Evolutionary conservation across 768 basidiomycete species (phyloP).

Genomic region (Amylocystis lapponica): DNA sequence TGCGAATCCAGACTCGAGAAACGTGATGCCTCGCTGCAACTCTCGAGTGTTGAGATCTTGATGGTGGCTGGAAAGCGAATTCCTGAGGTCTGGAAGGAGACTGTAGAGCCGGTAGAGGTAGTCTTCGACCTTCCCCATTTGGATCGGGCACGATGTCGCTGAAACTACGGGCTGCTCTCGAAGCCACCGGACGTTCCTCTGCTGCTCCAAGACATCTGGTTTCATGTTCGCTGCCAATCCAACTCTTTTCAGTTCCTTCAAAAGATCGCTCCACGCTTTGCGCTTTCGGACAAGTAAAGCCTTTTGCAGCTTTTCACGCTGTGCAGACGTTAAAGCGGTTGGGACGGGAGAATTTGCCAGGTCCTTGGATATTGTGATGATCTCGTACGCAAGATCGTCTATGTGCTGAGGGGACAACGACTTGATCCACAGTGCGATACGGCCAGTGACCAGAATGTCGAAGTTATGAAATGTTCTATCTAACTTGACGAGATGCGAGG

Average conservation of each 20-base stretch:
- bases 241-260: constrained; percentile 79
- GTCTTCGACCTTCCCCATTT: constrained; percentile 38
- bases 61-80: constrained; percentile 64
- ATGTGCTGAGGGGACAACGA: constrained; percentile 36
- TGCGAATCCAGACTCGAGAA: constrained; percentile 74
- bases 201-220: constrained; percentile 56
- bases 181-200: constrained; percentile 55
- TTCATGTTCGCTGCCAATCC: constrained; percentile 73
- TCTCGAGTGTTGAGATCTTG: constrained; percentile 83
- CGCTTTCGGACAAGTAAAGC: constrained; percentile 76
- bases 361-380: constrained; percentile 56
- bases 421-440: constrained; percentile 38
- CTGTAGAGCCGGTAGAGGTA: constrained; percentile 64
- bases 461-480: constrained; percentile 47
- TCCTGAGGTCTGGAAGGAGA: constrained; percentile 60
- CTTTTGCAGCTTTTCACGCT: constrained; percentile 60
- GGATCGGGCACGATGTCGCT: neutral
- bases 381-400: constrained; percentile 52
- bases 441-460: constrained; percentile 34
- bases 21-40: constrained; percentile 68
- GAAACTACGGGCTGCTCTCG: constrained; percentile 41
- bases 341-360: constrained; percentile 47
- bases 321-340: constrained; percentile 37
- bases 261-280: constrained; percentile 84
- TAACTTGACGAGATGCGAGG: constrained; percentile 43